Base-by-base conservation (phyloP, 257 asterid genomes). In the Paraleonurus japonicus region DNA sequence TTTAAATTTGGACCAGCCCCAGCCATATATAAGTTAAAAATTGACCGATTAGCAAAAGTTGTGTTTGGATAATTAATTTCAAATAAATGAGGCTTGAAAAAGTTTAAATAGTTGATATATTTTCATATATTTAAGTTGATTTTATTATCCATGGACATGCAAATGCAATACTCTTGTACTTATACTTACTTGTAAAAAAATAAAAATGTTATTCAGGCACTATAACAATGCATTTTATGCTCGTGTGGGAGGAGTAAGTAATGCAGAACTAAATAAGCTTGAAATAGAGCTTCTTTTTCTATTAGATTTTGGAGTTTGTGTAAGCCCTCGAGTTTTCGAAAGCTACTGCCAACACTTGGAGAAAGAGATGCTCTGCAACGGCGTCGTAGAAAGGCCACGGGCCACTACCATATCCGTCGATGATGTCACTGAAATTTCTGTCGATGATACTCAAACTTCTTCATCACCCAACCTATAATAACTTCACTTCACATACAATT, bases 271-370 rank as follows among this genome's bases (percentile, higher is more conserved):
- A 41, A 91, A 90, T 80, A 86, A 61, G 77, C 87, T 93, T 1
- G 97, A 90, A 69, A 5, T 90, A 23, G 96, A 94, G 72, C 65
- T 94, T 26, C 93, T 91, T n/a, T 89, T 91, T 77, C 71, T 85
- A 61, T 60, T 91, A 55, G 96, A 89, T 79, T 94, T 91, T 50
- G 86, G 84, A 4, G 84, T 89, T 4, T 20, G 73, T 0, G 96
- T 91, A 23, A 89, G 95, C 69, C 79, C 96, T 1, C 71, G 86
- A 39, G 88, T 85, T 57, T 94, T 91, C 37, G 89, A 89, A 61
- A 84, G 83, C 81, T 94, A 94, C 63, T 94, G 97, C 76, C 96
- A 87, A 41, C 90, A 87, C 73, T 72, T 94, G 64, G 99, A 91
- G 85, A 94, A 84, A 74, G 89, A 92, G 71, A 84, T 87, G 86